phyloP scores from a whole-genome alignment of 306 rosid species.

The Prunus davidiana region DNA sequence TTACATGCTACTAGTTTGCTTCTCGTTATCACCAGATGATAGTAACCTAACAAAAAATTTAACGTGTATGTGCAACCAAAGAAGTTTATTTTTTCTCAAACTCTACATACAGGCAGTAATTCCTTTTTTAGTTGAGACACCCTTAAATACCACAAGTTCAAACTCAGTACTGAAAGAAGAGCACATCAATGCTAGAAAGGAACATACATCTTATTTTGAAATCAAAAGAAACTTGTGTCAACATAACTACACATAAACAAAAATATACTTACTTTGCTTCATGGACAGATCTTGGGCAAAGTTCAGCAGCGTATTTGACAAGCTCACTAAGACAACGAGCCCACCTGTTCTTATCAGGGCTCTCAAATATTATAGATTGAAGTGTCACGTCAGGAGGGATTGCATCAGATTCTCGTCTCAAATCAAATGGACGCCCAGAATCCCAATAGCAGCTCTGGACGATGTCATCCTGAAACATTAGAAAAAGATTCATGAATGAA shows the following conservation, averaged over 20 bases:
- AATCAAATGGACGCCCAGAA: constrained; percentile 89
- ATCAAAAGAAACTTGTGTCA: neutral
- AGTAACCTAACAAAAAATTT: neutral
- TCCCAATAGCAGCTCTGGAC: constrained; percentile 98
- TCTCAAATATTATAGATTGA: constrained; percentile 97
- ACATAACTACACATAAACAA: constrained; percentile 5
- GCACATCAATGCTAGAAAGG: neutral
- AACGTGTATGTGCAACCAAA: neutral
- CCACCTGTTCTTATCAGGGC: constrained; percentile 98
- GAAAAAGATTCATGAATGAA: constrained; percentile 25
- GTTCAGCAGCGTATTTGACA: constrained; percentile 91
- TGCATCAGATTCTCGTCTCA: constrained; percentile 91
- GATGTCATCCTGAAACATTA: constrained; percentile 80
- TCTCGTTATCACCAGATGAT: neutral
- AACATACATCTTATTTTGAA: neutral
- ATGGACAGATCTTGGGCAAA: constrained; percentile 91
- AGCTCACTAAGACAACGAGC: constrained; percentile 97
- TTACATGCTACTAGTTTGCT: neutral
- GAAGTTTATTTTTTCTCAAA: neutral
- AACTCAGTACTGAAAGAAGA: neutral
- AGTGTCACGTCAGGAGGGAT: constrained; percentile 89
- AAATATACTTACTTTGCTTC: constrained; percentile 71
- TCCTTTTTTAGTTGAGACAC: neutral
- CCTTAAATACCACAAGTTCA: neutral
- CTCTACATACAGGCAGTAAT: neutral